These are phyloP conservation scores for Cercospora sojina DNA, from an alignment of 2,329 filamentous ascomycete genomes.

Conservation along the genomic window DNA sequence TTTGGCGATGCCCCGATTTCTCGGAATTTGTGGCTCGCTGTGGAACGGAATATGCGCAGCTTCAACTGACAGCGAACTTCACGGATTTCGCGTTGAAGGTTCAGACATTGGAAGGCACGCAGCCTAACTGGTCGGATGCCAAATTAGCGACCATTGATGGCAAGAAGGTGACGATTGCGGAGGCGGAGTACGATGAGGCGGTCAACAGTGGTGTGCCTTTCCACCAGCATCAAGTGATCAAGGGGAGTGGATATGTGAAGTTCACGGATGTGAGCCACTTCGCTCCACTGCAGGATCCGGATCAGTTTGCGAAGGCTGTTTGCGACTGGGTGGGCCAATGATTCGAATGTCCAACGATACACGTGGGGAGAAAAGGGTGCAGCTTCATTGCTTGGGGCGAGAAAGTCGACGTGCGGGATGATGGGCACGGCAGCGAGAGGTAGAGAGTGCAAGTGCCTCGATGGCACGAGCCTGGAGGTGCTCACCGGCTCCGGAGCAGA, in stretches of 20 bases:
- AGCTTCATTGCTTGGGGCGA: background rate
- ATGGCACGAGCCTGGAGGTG: background rate
- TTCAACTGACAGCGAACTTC: slow-evolving; percentile 43
- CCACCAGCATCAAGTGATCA: slow-evolving; percentile 40
- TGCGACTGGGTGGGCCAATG: background rate
- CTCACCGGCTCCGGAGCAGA: background rate
- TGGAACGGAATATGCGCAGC: slow-evolving; percentile 38
- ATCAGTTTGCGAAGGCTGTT: slow-evolving; percentile 23
- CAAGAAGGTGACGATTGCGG: slow-evolving; percentile 33
- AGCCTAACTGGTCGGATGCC: slow-evolving; percentile 37
- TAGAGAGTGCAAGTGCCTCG: background rate
- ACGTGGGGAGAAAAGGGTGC: background rate
- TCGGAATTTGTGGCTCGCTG: slow-evolving; percentile 40
- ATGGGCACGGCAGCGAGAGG: background rate
- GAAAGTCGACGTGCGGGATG: background rate
- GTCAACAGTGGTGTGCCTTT: slow-evolving; percentile 42
- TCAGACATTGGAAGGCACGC: slow-evolving; percentile 40
- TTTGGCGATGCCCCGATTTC: slow-evolving; percentile 39
- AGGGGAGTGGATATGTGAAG: slow-evolving; percentile 41
- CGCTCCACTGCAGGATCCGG: slow-evolving; percentile 45
- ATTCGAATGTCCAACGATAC: background rate
- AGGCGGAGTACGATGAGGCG: slow-evolving; percentile 42
- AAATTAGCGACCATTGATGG: slow-evolving; percentile 30
- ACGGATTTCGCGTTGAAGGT: slow-evolving; percentile 42
- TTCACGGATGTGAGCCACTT: slow-evolving; percentile 46